Percentiles rank a stretch among this genome's conserved stretches.
Evolutionary conservation across 1,284 basidiomycete genomes (phyloP).

Genomic region (Ganoderma lingzhi): DNA sequence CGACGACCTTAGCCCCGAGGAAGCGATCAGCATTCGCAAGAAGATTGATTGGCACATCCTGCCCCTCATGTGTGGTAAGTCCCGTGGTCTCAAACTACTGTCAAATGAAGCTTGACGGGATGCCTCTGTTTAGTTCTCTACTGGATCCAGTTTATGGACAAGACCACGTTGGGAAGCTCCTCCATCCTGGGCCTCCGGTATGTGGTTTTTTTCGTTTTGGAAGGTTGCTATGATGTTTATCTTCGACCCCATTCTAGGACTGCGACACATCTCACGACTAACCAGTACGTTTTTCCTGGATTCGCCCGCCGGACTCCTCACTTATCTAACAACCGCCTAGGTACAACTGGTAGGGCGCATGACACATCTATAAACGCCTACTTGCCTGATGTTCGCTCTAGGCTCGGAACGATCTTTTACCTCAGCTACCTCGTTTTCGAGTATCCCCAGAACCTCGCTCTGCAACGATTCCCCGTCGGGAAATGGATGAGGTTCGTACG

Average conservation of each 20-base stretch:
- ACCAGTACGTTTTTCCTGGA: slow-evolving; percentile 34
- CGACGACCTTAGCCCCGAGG: slow-evolving; percentile 55
- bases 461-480: slow-evolving; percentile 81
- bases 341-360: slow-evolving; percentile 40
- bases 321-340: slow-evolving; percentile 20
- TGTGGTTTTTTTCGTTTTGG: neutral
- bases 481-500: slow-evolving; percentile 77
- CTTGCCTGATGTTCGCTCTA: slow-evolving; percentile 34
- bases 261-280: slow-evolving; percentile 41
- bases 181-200: slow-evolving; percentile 74
- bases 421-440: slow-evolving; percentile 73
- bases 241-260: slow-evolving; percentile 41
- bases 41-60: slow-evolving; percentile 75
- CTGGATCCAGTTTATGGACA: slow-evolving; percentile 78
- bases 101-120: neutral
- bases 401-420: slow-evolving; percentile 79
- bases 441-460: slow-evolving; percentile 76
- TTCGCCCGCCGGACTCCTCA: neutral
- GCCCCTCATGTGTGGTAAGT: slow-evolving; percentile 74
- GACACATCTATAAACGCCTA: too few relatives aligned
- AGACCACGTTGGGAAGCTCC: slow-evolving; percentile 73
- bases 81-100: too few relatives aligned
- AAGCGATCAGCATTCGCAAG: slow-evolving; percentile 59
- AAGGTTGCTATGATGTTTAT: too few relatives aligned
- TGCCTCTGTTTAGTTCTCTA: slow-evolving; percentile 56